phyloP scores from a whole-genome alignment of 2,329 filamentous ascomycete species.

The Penicillium sp. region DNA sequence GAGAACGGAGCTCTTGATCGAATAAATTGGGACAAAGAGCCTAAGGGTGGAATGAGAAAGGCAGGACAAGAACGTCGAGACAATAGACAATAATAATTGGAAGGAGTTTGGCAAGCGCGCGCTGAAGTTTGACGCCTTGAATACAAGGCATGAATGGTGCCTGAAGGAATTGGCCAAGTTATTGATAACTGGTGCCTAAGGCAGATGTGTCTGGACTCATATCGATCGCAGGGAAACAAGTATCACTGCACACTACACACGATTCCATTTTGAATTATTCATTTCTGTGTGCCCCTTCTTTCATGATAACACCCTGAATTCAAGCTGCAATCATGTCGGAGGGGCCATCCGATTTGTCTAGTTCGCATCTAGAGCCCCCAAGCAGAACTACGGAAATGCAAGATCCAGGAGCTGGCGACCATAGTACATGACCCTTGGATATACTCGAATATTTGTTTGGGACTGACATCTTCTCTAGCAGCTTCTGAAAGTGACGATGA shows the following conservation, averaged over 20 bases:
- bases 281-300: constrained; percentile 7
- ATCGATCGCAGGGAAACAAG: constrained; percentile 29
- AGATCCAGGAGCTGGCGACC: constrained; percentile 56
- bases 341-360: constrained; percentile 37
- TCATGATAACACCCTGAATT: constrained; percentile 25
- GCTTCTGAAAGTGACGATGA: constrained; percentile 56
- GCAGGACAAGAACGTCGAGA: constrained; percentile 6
- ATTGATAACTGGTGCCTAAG: constrained; percentile 22
- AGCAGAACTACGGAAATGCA: constrained; percentile 55
- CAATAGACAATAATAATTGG: constrained; percentile 20
- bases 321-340: constrained; percentile 36
- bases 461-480: constrained; percentile 19
- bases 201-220: constrained; percentile 30
- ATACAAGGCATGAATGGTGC: constrained; percentile 12
- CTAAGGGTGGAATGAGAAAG: not conserved
- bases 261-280: constrained; percentile 16
- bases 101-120: constrained; percentile 25
- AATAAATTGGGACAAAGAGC: constrained; percentile 5
- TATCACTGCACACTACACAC: constrained; percentile 21
- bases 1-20: constrained; percentile 4
- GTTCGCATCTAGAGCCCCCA: constrained; percentile 51
- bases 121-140: constrained; percentile 17
- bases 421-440: constrained; percentile 41
- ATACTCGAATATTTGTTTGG: not conserved
- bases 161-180: constrained; percentile 2